Conservation (phyloP, 345 rosid species). For the Microthlaspi erraticum region DNA sequence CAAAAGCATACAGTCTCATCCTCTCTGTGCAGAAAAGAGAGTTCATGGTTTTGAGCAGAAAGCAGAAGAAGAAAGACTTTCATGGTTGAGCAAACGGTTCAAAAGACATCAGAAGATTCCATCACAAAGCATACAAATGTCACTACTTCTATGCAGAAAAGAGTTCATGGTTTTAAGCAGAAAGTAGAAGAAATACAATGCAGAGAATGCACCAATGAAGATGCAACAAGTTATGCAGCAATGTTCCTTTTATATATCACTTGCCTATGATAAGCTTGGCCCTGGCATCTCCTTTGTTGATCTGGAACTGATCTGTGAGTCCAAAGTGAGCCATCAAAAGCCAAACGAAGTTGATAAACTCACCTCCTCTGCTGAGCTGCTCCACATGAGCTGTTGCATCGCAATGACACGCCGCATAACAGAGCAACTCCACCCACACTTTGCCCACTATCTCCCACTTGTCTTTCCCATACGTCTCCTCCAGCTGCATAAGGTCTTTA, state of each 20-base stretch:
- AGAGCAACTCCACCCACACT: constrained; percentile 70
- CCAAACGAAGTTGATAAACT: constrained; percentile 69
- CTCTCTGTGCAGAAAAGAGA: background rate
- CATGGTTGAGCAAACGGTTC: background rate
- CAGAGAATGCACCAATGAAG: background rate
- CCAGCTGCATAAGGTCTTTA: constrained; percentile 45
- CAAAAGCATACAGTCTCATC: background rate
- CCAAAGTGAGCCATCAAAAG: constrained; percentile 82
- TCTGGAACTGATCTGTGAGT: constrained; percentile 58
- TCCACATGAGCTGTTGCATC: constrained; percentile 61
- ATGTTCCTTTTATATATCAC: constrained; percentile 15
- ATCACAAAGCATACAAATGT: constrained; percentile 9
- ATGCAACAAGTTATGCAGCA: background rate
- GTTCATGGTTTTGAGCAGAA: background rate
- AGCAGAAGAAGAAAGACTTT: background rate
- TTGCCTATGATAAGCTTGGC: constrained; percentile 59
- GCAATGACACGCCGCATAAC: constrained; percentile 65
- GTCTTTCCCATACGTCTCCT: background rate
- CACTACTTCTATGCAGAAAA: background rate
- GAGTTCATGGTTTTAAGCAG: background rate
- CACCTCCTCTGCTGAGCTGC: constrained; percentile 67
- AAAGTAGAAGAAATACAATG: constrained; percentile 7
- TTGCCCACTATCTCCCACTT: constrained; percentile 62
- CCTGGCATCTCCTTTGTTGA: constrained; percentile 60
- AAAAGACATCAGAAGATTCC: background rate